phyloP scores from a whole-genome alignment of 495 filamentous ascomycete species.

The Aspergillus avenaceus region DNA sequence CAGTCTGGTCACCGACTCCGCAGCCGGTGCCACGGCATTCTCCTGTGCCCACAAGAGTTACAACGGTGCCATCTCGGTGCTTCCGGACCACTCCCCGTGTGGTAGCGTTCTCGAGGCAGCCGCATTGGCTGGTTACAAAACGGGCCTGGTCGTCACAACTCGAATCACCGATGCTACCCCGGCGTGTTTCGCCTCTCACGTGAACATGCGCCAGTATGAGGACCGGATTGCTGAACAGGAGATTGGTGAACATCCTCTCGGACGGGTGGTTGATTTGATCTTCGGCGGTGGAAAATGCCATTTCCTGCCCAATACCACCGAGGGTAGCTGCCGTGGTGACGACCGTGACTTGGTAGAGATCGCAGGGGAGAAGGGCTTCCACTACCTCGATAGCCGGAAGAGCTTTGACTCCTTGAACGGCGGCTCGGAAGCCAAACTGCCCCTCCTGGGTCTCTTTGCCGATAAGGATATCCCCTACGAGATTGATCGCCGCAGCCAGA shows the following conservation, averaged over 20 bases:
- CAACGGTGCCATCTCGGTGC: slow-evolving; percentile 89
- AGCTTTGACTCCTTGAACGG: slow-evolving; percentile 73
- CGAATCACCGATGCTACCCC: slow-evolving; percentile 97
- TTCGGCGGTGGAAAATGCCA: slow-evolving; percentile 90
- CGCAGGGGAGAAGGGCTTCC: slow-evolving; percentile 73
- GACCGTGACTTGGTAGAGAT: slow-evolving; percentile 62
- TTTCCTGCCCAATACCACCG: slow-evolving; percentile 76
- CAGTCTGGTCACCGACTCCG: slow-evolving; percentile 87
- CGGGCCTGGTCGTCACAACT: slow-evolving; percentile 92
- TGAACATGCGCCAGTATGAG: slow-evolving; percentile 70
- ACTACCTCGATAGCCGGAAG: slow-evolving; percentile 64
- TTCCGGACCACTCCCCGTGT: slow-evolving; percentile 80
- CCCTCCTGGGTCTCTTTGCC: slow-evolving; percentile 84
- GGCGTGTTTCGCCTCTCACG: slow-evolving; percentile 90
- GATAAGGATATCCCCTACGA: slow-evolving; percentile 83
- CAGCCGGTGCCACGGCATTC: slow-evolving; percentile 94
- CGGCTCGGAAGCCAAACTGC: slow-evolving; percentile 71
- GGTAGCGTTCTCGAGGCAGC: slow-evolving; percentile 94
- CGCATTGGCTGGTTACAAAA: slow-evolving; percentile 84
- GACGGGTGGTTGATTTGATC: slow-evolving; percentile 83
- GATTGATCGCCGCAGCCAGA: slow-evolving; percentile 74
- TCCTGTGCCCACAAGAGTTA: slow-evolving; percentile 90
- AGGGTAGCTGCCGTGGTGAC: slow-evolving; percentile 74
- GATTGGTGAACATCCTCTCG: slow-evolving; percentile 80
- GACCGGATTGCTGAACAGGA: slow-evolving; percentile 91